Evolutionary conservation across 1,284 basidiomycete genomes (phyloP).

Genomic region (Leccinum solheimii): DNA sequence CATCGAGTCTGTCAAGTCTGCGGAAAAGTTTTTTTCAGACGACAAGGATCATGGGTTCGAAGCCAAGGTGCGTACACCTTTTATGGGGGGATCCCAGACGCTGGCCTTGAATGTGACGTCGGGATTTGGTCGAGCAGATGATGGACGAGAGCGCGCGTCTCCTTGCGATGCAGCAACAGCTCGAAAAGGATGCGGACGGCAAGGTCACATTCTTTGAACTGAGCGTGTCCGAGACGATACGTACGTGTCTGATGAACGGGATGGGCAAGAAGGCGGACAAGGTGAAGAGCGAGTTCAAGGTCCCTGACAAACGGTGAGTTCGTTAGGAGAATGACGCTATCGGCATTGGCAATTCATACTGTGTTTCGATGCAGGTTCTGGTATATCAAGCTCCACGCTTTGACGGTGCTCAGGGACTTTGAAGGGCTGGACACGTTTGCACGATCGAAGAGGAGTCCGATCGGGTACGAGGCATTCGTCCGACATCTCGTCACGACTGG

Average conservation of each 20-base stretch:
- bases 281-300: constrained; percentile 83
- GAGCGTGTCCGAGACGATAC: constrained; percentile 83
- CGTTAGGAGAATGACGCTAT: neutral
- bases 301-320: constrained; percentile 82
- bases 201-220: constrained; percentile 77
- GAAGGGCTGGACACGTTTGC: constrained; percentile 83
- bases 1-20: constrained; percentile 73
- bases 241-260: constrained; percentile 71
- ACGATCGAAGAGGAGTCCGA: constrained; percentile 85
- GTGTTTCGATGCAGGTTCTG: constrained; percentile 68
- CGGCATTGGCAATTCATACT: constrained; percentile 3
- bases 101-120: neutral
- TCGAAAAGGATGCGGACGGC: constrained; percentile 84
- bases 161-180: constrained; percentile 77
- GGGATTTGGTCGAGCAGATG: constrained; percentile 55
- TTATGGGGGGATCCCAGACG: neutral
- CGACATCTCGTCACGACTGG: constrained; percentile 74
- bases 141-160: constrained; percentile 85
- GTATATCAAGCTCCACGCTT: constrained; percentile 85
- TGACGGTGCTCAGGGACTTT: constrained; percentile 80
- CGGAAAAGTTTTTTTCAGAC: constrained; percentile 91
- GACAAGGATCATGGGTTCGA: constrained; percentile 91
- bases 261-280: constrained; percentile 87
- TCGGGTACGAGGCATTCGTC: constrained; percentile 94
- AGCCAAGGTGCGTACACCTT: constrained; percentile 64